Evolutionary conservation across 495 filamentous ascomycete genomes (phyloP).

Genomic region (Letharia lupina): DNA sequence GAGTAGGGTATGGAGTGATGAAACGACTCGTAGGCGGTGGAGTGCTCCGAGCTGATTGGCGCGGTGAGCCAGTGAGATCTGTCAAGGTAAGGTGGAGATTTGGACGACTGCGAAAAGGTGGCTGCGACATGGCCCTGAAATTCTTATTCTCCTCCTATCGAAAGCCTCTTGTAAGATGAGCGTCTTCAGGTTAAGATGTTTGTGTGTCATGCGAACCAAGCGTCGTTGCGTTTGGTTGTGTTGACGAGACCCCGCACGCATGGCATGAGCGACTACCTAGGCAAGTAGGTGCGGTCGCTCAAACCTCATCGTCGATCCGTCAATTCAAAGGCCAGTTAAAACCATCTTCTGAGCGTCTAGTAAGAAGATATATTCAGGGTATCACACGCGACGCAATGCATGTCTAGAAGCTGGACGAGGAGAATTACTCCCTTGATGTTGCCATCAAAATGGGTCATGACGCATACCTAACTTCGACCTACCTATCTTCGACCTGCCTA

Average conservation of each 20-base stretch:
- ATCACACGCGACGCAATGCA: not conserved
- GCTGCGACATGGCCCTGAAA: slow-evolving; percentile 18
- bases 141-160: too few species aligned
- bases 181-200: not conserved
- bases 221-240: not conserved
- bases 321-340: not conserved
- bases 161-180: not conserved
- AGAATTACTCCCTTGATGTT: not conserved
- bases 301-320: not conserved
- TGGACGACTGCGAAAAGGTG: slow-evolving; percentile 23
- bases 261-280: not conserved
- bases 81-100: slow-evolving; percentile 25
- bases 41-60: slow-evolving; percentile 16
- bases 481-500: not conserved
- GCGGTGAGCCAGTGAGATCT: slow-evolving; percentile 23
- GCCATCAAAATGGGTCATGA: not conserved
- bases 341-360: not conserved
- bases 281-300: not conserved
- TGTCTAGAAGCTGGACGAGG: not conserved
- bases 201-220: not conserved
- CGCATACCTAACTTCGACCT: not conserved
- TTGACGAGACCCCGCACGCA: not conserved
- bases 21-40: slow-evolving; percentile 15
- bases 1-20: slow-evolving; percentile 18
- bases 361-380: not conserved